Evolutionary conservation across 768 basidiomycete species (phyloP), one percentile per base, ranked within the genome.

Genomic region (Termitomyces sp.): DNA sequence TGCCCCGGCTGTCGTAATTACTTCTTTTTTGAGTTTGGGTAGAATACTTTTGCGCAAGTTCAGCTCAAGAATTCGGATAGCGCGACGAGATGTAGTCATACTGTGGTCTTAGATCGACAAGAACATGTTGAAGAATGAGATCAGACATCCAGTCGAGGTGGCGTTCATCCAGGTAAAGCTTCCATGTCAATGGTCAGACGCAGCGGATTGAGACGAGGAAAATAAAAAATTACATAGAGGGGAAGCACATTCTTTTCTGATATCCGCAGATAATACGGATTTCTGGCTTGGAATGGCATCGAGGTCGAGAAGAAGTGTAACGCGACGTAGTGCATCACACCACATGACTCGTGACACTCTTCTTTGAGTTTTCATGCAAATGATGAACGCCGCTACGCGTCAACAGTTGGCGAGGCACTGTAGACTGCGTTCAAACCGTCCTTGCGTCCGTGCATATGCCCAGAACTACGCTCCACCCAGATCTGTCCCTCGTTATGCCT

Each of bases 81-180:
- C 28, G 12, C 45, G 29, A 47, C 8, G 34, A 33, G 47, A 56
- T 36, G 9, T 2, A 33, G 12, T 13, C 73, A 65, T 52, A 80
- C 92, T 86, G 75, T 57, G 89, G 87, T 62, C 88, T 81, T 48
- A 97, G 70, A 69, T 93, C 92, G 10, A 82, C 79, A 2, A 97
- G 78, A 18, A 96, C 90, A 64, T 85, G 82, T 65, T 94, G 92
- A 2, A 96, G 75, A 42, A 89, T 78, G 26, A 71, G 64, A 64
- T 96, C 93, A 6, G 88, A 85, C 93, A 97, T 96, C 94, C 94
- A 97, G 55, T 85, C 79, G 16, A 90, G 71, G 74, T 97, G 94
- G 12, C 84, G 81, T 61, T 92, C 91, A 66, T 97, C 94, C 29
- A 97, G 82, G 70, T 94, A 95, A 53, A 56, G 65, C 62, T 53